A percentile compares a stretch with the other conserved stretches of the same genome.
Conservation (phyloP, 2,329 filamentous ascomycete genomes). For the Cephalotrichum gorgonifer region DNA sequence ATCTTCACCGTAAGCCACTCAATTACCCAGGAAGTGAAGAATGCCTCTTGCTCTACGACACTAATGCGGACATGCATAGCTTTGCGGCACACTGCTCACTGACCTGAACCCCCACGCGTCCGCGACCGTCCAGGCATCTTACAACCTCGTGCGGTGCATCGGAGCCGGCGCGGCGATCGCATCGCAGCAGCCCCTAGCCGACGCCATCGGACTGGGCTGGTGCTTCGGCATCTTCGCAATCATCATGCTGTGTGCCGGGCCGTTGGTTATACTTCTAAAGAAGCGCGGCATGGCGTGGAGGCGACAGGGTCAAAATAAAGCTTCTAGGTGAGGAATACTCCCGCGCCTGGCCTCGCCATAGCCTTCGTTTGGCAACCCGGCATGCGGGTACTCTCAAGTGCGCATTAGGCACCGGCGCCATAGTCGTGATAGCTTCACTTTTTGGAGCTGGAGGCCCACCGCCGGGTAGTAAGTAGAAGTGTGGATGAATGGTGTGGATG, state of each 20-base stretch:
- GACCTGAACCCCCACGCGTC: conserved; percentile 14
- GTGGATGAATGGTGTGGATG: too few species aligned
- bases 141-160: conserved; percentile 14
- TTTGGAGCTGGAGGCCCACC: too few species aligned
- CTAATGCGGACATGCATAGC: neutral
- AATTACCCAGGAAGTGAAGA: too few species aligned
- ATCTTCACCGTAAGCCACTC: conserved; percentile 7
- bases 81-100: conserved; percentile 13
- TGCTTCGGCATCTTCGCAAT: conserved; percentile 13
- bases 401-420: too few species aligned
- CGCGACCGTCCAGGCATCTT: conserved; percentile 16
- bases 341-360: neutral
- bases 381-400: neutral
- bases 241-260: conserved; percentile 1
- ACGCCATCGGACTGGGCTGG: conserved; percentile 11
- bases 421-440: too few species aligned
- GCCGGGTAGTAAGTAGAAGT: too few species aligned
- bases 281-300: neutral
- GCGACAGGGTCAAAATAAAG: neutral
- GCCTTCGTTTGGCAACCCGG: neutral
- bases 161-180: conserved; percentile 13
- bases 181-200: conserved; percentile 12
- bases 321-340: neutral
- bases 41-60: neutral
- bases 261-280: neutral